Base-by-base conservation (phyloP, 2,329 filamentous ascomycete species). In the Amylocarpus encephaloides region DNA sequence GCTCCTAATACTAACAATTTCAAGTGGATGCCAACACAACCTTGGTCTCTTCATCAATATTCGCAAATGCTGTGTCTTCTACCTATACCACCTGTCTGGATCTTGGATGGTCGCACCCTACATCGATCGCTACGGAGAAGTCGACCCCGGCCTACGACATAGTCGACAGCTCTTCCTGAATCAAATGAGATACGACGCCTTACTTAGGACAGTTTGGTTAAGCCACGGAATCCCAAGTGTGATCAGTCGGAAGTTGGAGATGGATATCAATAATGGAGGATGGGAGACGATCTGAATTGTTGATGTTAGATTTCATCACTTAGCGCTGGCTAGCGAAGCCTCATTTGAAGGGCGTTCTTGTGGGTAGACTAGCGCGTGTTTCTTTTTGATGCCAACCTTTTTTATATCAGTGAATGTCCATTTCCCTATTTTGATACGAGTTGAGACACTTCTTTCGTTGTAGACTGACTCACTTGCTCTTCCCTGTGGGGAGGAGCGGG, bases 31-130 rank as follows among this genome's bases (percentile, higher is more conserved):
- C 68, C 90, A 93, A 64, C 81, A 83, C 55, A 90, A 89, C 60
- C 83, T 95, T 43, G 93, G 93, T n/a, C 74, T 96, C 32, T 97
- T 94, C 72, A 85, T 98, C 68, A 95, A 95, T 67, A 92, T 98
- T 60, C 86, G 93, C 59, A 97, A 97, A 72, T 97, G 94, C 71
- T 88, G 86, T 59, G 83, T 95, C 36, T 81, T 95, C 53, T 95
- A 95, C 68, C 74, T 95, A 49, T 90, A 95, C 70, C 82, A 85
- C 52, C 74, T 77, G 30, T 86, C 87, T 42, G 93, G 93, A 35
- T 90, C 86, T 22, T 98, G 86, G 73, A 84, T 85, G 56, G 79
- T 85, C 38, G 92, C 93, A 3, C 93, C 93, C 0, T 98, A 97
- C 68, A 85, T 97, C 56, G 93, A 98, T 69, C 86, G 88, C 65